Percentiles rank a stretch among this genome's conserved stretches.
Evolutionary conservation across 371 early-diverging fungal genomes (phyloP).

Genomic region (Mucor racemosus): DNA sequence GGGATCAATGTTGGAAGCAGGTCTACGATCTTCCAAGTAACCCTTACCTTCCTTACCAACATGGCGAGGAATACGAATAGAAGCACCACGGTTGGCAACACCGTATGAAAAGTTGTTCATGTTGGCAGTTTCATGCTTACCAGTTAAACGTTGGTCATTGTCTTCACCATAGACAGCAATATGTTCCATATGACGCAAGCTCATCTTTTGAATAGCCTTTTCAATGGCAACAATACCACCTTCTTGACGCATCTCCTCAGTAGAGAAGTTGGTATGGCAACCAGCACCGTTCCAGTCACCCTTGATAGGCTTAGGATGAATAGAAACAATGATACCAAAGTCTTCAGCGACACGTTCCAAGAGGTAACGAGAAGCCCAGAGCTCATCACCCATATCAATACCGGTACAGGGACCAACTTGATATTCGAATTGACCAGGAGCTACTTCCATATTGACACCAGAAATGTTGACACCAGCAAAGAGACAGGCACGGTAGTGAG

Average conservation of each 20-base stretch:
- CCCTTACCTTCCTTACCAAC: conserved; percentile 66
- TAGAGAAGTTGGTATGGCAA: conserved; percentile 63
- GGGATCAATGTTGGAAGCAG: conserved; percentile 71
- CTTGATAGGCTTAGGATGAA: conserved; percentile 62
- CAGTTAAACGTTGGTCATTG: conserved; percentile 67
- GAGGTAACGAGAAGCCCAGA: conserved; percentile 64
- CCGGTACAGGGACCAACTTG: conserved; percentile 69
- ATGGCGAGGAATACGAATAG: conserved; percentile 69
- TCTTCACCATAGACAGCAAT: conserved; percentile 71
- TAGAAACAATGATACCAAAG: conserved; percentile 60
- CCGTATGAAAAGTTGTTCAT: conserved; percentile 65
- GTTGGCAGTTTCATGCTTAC: conserved; percentile 64
- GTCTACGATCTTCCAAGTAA: conserved; percentile 66
- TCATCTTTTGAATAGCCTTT: conserved; percentile 60
- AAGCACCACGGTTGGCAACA: conserved; percentile 70
- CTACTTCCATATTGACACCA: conserved; percentile 63
- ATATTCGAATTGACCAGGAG: conserved; percentile 66
- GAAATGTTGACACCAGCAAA: conserved; percentile 64
- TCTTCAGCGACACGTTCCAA: conserved; percentile 65
- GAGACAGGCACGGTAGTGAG: conserved; percentile 64
- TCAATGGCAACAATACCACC: conserved; percentile 63
- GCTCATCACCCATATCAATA: conserved; percentile 58
- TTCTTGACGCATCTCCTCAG: conserved; percentile 62
- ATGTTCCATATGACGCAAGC: conserved; percentile 56
- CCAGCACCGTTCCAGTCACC: conserved; percentile 68